Evolutionary conservation across 2,329 filamentous ascomycete species (phyloP).

Genomic region (Emmonsiellopsis sp.): DNA sequence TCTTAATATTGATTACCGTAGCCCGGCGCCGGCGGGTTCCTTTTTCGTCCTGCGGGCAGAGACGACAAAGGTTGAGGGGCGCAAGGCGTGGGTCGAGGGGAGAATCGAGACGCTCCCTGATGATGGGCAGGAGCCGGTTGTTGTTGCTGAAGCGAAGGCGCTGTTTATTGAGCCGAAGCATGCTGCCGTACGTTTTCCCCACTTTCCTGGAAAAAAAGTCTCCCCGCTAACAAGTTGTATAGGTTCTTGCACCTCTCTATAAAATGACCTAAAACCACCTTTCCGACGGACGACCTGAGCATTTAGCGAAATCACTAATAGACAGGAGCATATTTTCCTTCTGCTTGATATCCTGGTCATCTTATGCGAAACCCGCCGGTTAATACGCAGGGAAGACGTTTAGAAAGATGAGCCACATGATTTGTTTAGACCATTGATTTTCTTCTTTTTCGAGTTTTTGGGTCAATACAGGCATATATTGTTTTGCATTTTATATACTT

Average conservation of each 20-base stretch:
- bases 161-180: slow-evolving; percentile 53
- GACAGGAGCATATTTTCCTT: too few relatives aligned
- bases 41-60: slow-evolving; percentile 51
- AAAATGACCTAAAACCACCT: slow-evolving; percentile 3
- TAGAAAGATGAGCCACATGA: neutral
- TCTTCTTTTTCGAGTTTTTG: neutral
- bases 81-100: slow-evolving; percentile 30
- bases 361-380: too few relatives aligned
- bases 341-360: too few relatives aligned
- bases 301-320: too few relatives aligned
- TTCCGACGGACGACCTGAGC: neutral
- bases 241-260: slow-evolving; percentile 13
- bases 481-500: neutral
- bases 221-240: neutral
- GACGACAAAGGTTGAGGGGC: slow-evolving; percentile 28
- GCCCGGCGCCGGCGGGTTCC: slow-evolving; percentile 48
- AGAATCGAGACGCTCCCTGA: slow-evolving; percentile 45
- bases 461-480: neutral
- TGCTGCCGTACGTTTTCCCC: slow-evolving; percentile 54
- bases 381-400: too few relatives aligned
- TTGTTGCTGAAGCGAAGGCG: slow-evolving; percentile 50
- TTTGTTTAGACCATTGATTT: neutral
- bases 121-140: slow-evolving; percentile 59
- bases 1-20: slow-evolving; percentile 53
- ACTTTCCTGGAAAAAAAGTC: neutral